A percentile compares a stretch with the other conserved stretches of the same genome.
Conservation (phyloP, 768 basidiomycete species). For the Leucosporidium creatinivorum region DNA sequence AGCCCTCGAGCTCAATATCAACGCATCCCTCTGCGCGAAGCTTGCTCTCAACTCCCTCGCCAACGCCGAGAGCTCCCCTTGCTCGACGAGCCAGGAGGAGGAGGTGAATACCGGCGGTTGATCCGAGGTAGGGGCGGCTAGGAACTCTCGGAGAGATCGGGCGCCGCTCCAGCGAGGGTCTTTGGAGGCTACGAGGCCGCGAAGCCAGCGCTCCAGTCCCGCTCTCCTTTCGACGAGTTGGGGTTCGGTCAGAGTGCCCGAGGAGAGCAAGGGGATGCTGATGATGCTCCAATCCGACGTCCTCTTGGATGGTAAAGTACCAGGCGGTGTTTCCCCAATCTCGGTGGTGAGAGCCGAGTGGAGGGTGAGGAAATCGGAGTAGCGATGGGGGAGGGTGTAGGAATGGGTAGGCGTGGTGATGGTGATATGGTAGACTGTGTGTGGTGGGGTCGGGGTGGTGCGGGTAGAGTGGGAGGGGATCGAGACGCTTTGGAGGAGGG, state of each 20-base stretch:
- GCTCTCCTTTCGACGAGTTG: slow-evolving; percentile 67
- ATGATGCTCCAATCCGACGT: no score
- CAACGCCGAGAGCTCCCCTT: slow-evolving; percentile 64
- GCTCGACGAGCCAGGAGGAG: slow-evolving; percentile 84
- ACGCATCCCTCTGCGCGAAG: slow-evolving; percentile 78
- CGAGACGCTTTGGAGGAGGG: slow-evolving; percentile 23
- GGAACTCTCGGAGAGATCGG: slow-evolving; percentile 74
- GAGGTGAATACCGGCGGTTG: slow-evolving; percentile 51
- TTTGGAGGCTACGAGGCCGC: slow-evolving; percentile 72
- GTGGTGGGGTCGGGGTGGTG: slow-evolving; percentile 46
- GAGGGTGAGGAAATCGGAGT: slow-evolving; percentile 87
- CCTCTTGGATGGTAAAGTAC: slow-evolving; percentile 76
- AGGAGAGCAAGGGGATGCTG: slow-evolving; percentile 54
- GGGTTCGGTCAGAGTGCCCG: slow-evolving; percentile 49
- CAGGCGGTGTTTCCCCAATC: slow-evolving; percentile 73
- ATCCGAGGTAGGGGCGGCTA: slow-evolving; percentile 42
- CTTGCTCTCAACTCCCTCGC: slow-evolving; percentile 76
- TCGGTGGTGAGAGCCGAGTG: slow-evolving; percentile 71
- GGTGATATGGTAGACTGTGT: slow-evolving; percentile 72
- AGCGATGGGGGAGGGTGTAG: slow-evolving; percentile 90
- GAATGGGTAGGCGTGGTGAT: slow-evolving; percentile 81
- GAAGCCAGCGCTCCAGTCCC: slow-evolving; percentile 75
- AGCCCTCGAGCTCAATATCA: slow-evolving; percentile 64
- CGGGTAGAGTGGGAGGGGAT: slow-evolving; percentile 6
- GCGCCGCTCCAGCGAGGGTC: slow-evolving; percentile 75